Percentiles rank a stretch among this genome's conserved stretches.
These are phyloP conservation scores for Pythium guiyangense DNA, from an alignment of 352 stramenopile species.

Conservation along the genomic window DNA sequence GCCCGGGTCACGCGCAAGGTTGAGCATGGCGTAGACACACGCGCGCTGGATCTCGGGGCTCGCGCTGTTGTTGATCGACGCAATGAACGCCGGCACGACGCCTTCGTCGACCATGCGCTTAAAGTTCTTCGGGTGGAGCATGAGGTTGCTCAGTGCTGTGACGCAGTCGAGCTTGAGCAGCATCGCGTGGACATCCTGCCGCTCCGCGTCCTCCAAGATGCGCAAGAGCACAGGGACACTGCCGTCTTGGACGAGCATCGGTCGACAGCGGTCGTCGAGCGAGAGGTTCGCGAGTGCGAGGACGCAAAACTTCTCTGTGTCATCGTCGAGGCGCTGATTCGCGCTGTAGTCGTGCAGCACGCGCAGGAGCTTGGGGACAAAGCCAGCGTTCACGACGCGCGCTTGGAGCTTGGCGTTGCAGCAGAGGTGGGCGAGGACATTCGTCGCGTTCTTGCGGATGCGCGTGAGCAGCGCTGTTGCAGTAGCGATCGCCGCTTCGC, in stretches of 20 bases:
- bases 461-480: slow-evolving; percentile 18
- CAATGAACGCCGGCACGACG: slow-evolving; percentile 63
- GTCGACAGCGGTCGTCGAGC: slow-evolving; percentile 66
- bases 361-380: slow-evolving; percentile 48
- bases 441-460: slow-evolving; percentile 63
- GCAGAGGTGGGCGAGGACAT: slow-evolving; percentile 59
- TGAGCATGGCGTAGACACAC: slow-evolving; percentile 77
- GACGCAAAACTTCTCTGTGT: slow-evolving; percentile 67
- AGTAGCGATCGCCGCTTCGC: slow-evolving; percentile 18
- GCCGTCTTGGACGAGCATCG: slow-evolving; percentile 55
- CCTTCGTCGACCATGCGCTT: slow-evolving; percentile 68
- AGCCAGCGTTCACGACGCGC: slow-evolving; percentile 44
- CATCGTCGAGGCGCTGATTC: slow-evolving; percentile 24
- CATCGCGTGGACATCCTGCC: slow-evolving; percentile 18
- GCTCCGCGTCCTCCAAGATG: slow-evolving; percentile 26
- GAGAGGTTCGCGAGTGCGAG: slow-evolving; percentile 67
- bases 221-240: slow-evolving; percentile 48
- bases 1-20: slow-evolving; percentile 52
- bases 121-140: slow-evolving; percentile 81
- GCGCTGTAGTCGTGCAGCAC: slow-evolving; percentile 32
- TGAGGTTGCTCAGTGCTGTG: slow-evolving; percentile 75
- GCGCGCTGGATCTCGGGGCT: slow-evolving; percentile 71
- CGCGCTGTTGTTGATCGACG: slow-evolving; percentile 40
- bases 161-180: slow-evolving; percentile 79
- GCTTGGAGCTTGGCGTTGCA: slow-evolving; percentile 68